These are phyloP conservation scores for Apiospora malaysiana DNA, from an alignment of 2,329 filamentous ascomycete species.

Conservation along the genomic window DNA sequence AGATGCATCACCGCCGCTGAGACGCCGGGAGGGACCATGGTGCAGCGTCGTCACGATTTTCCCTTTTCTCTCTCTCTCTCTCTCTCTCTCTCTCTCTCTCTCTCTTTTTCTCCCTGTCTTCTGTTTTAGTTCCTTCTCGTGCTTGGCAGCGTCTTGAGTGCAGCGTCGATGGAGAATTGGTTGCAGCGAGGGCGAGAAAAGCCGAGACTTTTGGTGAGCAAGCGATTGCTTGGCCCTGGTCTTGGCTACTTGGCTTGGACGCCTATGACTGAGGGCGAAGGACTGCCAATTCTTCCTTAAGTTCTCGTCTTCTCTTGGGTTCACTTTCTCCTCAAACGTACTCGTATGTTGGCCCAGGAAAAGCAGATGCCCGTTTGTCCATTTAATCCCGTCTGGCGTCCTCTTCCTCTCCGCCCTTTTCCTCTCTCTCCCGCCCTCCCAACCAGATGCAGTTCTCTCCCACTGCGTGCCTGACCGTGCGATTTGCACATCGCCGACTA, in stretches of 20 bases:
- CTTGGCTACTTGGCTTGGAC: constrained; percentile 23
- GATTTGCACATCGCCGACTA: neutral
- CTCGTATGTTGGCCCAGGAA: neutral
- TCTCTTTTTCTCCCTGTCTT: neutral
- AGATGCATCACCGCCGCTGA: neutral
- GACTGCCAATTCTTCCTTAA: constrained; percentile 19
- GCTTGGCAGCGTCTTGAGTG: neutral
- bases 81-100: neutral
- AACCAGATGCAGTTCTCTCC: neutral
- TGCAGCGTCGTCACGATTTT: neutral
- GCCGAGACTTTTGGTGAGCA: constrained; percentile 23
- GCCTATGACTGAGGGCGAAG: constrained; percentile 16
- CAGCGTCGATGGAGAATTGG: neutral
- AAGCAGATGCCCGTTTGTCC: neutral
- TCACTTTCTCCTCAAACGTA: constrained; percentile 16
- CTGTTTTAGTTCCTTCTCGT: neutral
- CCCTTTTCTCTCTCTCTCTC: neutral
- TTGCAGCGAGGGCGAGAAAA: neutral
- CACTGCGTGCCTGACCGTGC: neutral
- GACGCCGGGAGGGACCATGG: too few relatives aligned
- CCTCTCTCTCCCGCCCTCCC: neutral
- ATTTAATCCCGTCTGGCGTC: neutral
- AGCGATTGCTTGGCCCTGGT: constrained; percentile 21
- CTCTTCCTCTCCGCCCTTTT: neutral
- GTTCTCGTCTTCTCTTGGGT: constrained; percentile 16